A percentile compares a stretch with the other conserved stretches of the same genome.
These are phyloP conservation scores for Amanita phalloides DNA, from an alignment of 768 basidiomycete species.

Conservation along the genomic window DNA sequence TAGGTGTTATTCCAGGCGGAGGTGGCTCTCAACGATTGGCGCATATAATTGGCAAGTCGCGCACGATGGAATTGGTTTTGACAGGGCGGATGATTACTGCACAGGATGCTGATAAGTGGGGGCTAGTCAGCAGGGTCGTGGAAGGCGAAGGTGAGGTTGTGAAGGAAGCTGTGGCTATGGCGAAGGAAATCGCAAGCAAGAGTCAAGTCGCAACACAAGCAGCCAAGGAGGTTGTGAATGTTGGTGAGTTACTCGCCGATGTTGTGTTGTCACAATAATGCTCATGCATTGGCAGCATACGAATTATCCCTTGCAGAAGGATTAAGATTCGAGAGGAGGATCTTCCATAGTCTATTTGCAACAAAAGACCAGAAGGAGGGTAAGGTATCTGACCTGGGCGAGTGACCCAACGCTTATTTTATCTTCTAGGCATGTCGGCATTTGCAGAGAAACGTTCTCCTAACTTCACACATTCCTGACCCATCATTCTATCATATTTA, in stretches of 20 bases:
- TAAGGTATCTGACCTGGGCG: slow-evolving; percentile 22
- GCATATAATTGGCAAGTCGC: slow-evolving; percentile 79
- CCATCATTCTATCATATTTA: neutral
- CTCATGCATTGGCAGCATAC: slow-evolving; percentile 38
- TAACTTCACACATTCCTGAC: slow-evolving; percentile 55
- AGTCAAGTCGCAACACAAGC: slow-evolving; percentile 77
- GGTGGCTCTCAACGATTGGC: slow-evolving; percentile 91
- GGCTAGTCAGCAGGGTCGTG: slow-evolving; percentile 77
- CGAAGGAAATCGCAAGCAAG: slow-evolving; percentile 69
- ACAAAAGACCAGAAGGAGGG: slow-evolving; percentile 95
- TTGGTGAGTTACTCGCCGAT: slow-evolving; percentile 33
- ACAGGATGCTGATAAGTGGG: slow-evolving; percentile 78
- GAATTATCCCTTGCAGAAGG: slow-evolving; percentile 79
- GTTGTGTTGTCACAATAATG: neutral
- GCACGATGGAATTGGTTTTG: slow-evolving; percentile 89
- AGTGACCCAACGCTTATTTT: slow-evolving; percentile 6
- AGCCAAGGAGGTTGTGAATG: slow-evolving; percentile 90
- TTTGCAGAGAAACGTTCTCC: slow-evolving; percentile 92
- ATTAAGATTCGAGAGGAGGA: slow-evolving; percentile 72
- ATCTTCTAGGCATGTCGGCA: slow-evolving; percentile 73
- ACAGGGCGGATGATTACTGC: slow-evolving; percentile 80
- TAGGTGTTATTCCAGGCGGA: slow-evolving; percentile 91
- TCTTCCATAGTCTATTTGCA: slow-evolving; percentile 89
- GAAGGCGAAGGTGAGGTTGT: slow-evolving; percentile 75
- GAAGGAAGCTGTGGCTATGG: slow-evolving; percentile 77